phyloP scores from a whole-genome alignment of 1,139 yeast species.

The Hansenula sp. region DNA sequence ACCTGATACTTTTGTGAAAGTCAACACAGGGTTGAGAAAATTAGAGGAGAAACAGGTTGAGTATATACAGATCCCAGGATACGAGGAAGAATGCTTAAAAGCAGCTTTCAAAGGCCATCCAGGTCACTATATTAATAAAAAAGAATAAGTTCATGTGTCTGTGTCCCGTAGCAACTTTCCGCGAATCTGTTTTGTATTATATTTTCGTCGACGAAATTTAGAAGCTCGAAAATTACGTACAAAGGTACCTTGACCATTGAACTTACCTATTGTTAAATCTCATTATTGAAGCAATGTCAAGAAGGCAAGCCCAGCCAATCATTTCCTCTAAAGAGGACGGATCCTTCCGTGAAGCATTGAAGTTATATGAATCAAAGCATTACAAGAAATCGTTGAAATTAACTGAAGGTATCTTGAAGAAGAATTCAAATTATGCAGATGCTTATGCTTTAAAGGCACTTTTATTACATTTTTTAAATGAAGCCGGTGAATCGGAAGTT shows the following conservation, averaged over 20 bases:
- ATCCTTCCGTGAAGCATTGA: slow-evolving; percentile 76
- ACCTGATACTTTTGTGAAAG: slow-evolving; percentile 81
- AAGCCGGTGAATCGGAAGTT: slow-evolving; percentile 59
- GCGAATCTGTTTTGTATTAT: too few species aligned
- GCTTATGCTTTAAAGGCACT: slow-evolving; percentile 85
- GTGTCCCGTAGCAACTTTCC: not conserved
- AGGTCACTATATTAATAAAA: slow-evolving; percentile 28
- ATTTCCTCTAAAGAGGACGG: slow-evolving; percentile 19
- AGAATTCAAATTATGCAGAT: slow-evolving; percentile 72
- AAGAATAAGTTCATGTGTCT: not conserved
- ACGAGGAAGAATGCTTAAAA: slow-evolving; percentile 63
- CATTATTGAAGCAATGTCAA: slow-evolving; percentile 2
- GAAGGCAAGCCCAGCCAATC: slow-evolving; percentile 15
- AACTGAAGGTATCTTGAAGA: slow-evolving; percentile 73
- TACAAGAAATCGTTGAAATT: slow-evolving; percentile 81
- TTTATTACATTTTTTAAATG: slow-evolving; percentile 48
- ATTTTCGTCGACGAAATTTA: not conserved
- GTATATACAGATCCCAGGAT: slow-evolving; percentile 81
- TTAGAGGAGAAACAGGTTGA: slow-evolving; percentile 55
- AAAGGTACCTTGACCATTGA: too few species aligned
- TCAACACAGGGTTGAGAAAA: slow-evolving; percentile 60
- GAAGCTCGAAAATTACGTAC: too few species aligned
- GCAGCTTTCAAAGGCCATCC: slow-evolving; percentile 79
- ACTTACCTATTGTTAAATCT: too few species aligned
- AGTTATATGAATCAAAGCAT: slow-evolving; percentile 77